Percentiles rank a stretch among this genome's conserved stretches.
phyloP scores from a whole-genome alignment of 2,329 filamentous ascomycete species.

The Alternaria sp. region DNA sequence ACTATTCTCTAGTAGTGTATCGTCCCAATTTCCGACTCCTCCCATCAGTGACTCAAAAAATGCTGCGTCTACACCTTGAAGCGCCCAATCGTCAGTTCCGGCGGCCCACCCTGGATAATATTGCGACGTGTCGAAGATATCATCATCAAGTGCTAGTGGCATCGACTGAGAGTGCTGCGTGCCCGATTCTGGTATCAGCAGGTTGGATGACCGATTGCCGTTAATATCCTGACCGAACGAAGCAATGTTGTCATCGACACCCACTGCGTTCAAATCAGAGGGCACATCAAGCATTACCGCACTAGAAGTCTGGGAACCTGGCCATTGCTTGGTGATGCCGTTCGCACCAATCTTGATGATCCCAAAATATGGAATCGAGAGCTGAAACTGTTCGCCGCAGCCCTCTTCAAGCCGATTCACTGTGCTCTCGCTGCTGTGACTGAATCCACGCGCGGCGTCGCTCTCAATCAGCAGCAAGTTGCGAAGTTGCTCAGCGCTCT shows the following conservation, averaged over 20 bases:
- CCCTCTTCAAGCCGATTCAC: background rate
- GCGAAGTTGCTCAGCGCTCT: slow-evolving; percentile 19
- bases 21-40: slow-evolving; percentile 8
- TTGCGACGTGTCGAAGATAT: background rate
- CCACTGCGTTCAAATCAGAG: background rate
- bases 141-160: background rate
- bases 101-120: slow-evolving; percentile 14
- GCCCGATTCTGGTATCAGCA: background rate
- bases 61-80: slow-evolving; percentile 26
- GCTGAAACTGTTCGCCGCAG: slow-evolving; percentile 4
- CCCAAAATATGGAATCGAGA: slow-evolving; percentile 40
- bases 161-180: background rate
- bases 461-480: slow-evolving; percentile 24
- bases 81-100: slow-evolving; percentile 23
- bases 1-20: background rate
- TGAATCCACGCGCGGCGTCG: slow-evolving; percentile 8
- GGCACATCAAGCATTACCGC: background rate
- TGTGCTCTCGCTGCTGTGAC: background rate
- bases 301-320: background rate
- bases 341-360: slow-evolving; percentile 39
- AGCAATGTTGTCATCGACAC: background rate
- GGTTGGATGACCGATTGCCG: background rate
- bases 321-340: slow-evolving; percentile 7
- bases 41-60: slow-evolving; percentile 29
- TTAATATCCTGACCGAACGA: background rate